These are phyloP conservation scores for Fusarium verrucosum DNA, from an alignment of 2,329 filamentous ascomycete genomes.

Conservation along the genomic window DNA sequence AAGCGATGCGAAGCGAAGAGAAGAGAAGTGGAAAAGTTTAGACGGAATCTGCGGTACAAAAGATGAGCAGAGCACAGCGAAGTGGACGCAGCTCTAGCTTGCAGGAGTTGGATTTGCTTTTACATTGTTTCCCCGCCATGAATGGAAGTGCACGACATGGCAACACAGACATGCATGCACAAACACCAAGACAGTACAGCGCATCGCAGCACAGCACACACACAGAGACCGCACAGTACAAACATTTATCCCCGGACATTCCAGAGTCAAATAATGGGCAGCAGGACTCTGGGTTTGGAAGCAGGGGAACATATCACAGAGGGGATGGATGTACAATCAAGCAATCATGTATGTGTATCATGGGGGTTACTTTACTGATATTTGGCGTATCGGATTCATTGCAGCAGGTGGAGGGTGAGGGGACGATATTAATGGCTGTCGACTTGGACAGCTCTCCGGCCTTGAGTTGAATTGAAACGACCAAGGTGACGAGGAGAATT, in stretches of 20 bases:
- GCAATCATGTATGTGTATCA: conserved; percentile 33
- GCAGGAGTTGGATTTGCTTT: conserved; percentile 37
- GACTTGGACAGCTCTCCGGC: conserved; percentile 38
- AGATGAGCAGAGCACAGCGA: conserved; percentile 19
- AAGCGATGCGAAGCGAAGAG: conserved; percentile 28
- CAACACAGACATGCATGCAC: conserved; percentile 20
- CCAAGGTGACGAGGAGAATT: conserved; percentile 35
- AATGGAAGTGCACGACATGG: conserved; percentile 17
- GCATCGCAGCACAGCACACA: not conserved
- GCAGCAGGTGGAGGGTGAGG: conserved; percentile 28
- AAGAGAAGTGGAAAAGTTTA: conserved; percentile 38
- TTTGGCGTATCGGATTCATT: conserved; percentile 6
- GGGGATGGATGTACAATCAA: conserved; percentile 37
- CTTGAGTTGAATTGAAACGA: conserved; percentile 5
- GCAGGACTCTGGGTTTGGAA: conserved; percentile 16
- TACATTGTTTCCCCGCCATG: conserved; percentile 17
- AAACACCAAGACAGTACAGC: conserved; percentile 16
- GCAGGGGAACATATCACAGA: conserved; percentile 29
- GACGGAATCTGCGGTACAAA: conserved; percentile 31
- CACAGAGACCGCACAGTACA: not conserved
- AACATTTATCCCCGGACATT: conserved; percentile 31
- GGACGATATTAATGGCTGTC: conserved; percentile 34
- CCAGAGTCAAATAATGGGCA: conserved; percentile 26
- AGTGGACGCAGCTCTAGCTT: conserved; percentile 15
- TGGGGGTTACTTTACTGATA: not conserved